Evolutionary conservation across 2,329 filamentous ascomycete species (phyloP), one percentile per base, ranked within the genome.

Genomic region (Dendrostoma leiphaemia): DNA sequence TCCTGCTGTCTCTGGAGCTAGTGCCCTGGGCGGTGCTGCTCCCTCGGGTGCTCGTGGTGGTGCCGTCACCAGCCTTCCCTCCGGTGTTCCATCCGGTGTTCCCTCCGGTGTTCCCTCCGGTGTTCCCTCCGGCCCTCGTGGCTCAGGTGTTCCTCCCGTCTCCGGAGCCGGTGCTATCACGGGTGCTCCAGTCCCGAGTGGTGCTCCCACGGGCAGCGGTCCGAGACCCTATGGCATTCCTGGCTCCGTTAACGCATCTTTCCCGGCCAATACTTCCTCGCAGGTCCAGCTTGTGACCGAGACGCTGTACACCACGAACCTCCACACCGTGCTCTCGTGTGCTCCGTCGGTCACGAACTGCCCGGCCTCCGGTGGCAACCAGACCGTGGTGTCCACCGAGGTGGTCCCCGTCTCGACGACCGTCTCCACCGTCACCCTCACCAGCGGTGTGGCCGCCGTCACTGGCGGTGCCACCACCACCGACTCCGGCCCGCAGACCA

Each of bases 271-370:
- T 15, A 3, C 21, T n/a, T 32, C 43, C 7, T 45, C 43, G n/a
- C 26, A 15, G 15, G 43, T 53, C 4, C 34, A 57, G 43, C 17
- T 57, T 19, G 57, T 60, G 8, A 62, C 60, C 1, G 54, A 56
- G 48, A 61, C 56, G 29, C 38, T 59, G 6, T 59, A 57, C 43
- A 23, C 35, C 41, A 59, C 57, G 5, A 57, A 31, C 19, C 54
- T 60, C 13, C 60, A 61, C 56, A 58, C 60, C 3, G 59, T 63
- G 2, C 63, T 64, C 2, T 61, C 53, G 23, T 65, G 61, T 57
- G 65, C 62, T 1, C 57, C 61, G 1, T 37, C 51, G n/a, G 53
- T 62, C 3, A 54, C 61, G 4, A 64, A 67, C 58, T 67, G 65
- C 56, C 65, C 65, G 5, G 58, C 59, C 2, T 44, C n/a, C n/a